phyloP scores from a whole-genome alignment of 441 rosid species.

The Mallotus repandus region DNA sequence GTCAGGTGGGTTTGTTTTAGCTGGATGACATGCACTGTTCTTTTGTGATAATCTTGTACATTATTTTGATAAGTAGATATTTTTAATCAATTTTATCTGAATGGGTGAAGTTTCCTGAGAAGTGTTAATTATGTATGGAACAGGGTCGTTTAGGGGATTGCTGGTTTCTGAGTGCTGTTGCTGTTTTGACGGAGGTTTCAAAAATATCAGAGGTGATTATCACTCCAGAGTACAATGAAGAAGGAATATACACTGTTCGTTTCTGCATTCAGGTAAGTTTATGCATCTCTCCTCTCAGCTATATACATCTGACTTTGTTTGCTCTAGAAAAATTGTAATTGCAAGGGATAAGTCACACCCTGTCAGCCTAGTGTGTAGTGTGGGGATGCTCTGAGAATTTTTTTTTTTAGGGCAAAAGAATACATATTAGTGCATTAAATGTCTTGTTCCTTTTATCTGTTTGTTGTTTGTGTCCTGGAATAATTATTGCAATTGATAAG shows the following conservation, averaged over 20 bases:
- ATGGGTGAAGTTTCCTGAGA: conserved; percentile 19
- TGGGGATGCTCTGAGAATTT: background rate
- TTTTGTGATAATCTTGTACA: background rate
- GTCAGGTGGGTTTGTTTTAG: conserved; percentile 67
- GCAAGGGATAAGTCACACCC: background rate
- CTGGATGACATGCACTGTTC: conserved; percentile 20
- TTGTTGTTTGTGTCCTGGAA: background rate
- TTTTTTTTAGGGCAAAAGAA: background rate
- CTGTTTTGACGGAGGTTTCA: conserved; percentile 94
- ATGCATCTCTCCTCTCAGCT: conserved; percentile 14
- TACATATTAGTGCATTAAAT: background rate
- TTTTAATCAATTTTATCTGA: conserved; percentile 9
- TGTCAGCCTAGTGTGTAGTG: background rate
- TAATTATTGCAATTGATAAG: background rate
- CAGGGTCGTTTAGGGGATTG: conserved; percentile 99
- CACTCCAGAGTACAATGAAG: conserved; percentile 97
- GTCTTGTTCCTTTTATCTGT: background rate
- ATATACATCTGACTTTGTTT: background rate
- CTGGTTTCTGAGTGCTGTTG: conserved; percentile 99
- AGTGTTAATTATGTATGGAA: conserved; percentile 26
- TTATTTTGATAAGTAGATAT: conserved; percentile 15
- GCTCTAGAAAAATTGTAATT: background rate
- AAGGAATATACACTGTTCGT: conserved; percentile 99
- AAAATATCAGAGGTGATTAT: conserved; percentile 96
- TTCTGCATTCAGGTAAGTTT: conserved; percentile 95